phyloP scores from a whole-genome alignment of 805 yeast genomes.

The Saccharomyces kudriavzevii region DNA sequence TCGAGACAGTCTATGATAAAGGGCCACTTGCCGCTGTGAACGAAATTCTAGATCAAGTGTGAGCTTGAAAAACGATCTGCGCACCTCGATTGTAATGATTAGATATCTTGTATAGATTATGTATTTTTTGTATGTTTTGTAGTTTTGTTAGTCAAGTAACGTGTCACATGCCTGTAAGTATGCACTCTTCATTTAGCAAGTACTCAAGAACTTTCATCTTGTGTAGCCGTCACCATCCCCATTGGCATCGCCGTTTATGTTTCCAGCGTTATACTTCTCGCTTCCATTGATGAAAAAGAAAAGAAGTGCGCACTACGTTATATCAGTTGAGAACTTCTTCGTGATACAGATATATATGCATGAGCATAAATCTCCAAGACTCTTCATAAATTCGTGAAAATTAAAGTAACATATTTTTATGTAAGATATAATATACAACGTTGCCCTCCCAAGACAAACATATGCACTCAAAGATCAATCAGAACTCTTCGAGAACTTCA shows the following conservation, averaged over 20 bases:
- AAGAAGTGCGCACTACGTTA: not conserved
- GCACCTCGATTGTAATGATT: not conserved
- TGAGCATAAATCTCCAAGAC: not conserved
- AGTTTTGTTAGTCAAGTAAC: not conserved
- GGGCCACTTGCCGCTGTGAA: slow-evolving; percentile 2
- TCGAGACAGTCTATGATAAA: slow-evolving; percentile 1
- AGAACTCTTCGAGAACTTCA: slow-evolving; percentile 2
- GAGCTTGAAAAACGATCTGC: not conserved
- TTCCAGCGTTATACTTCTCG: not conserved
- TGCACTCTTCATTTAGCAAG: not conserved
- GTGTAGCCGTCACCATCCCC: not conserved
- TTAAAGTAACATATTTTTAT: not conserved
- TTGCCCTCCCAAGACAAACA: not conserved
- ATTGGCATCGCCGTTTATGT: not conserved
- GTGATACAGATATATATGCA: not conserved
- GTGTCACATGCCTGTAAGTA: not conserved
- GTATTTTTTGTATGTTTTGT: too few species aligned
- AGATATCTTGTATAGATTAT: not conserved
- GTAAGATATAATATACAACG: not conserved
- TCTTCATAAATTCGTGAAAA: not conserved
- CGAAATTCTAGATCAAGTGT: slow-evolving; percentile 1
- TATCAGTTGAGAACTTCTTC: too few species aligned
- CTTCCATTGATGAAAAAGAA: not conserved
- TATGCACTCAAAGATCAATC: not conserved
- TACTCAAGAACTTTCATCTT: too few species aligned